These are phyloP conservation scores for Potentilla sterilis DNA, from an alignment of 306 rosid genomes.

Conservation along the genomic window DNA sequence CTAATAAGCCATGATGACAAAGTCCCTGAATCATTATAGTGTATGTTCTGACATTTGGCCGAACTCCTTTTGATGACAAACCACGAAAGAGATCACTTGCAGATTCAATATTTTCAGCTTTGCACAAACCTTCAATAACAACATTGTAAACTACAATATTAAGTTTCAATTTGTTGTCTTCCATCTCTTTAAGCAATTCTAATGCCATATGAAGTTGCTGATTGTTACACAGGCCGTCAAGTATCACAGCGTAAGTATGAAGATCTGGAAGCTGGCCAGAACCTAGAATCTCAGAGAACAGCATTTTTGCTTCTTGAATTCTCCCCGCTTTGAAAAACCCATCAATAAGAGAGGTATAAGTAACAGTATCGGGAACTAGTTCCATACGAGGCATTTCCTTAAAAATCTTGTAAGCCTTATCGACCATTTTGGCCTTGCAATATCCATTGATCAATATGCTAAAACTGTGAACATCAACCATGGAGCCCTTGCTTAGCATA, in stretches of 20 bases:
- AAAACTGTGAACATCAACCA: no score
- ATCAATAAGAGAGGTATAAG: no score
- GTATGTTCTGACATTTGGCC: not conserved
- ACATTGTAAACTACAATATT: not conserved
- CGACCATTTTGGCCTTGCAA: no score
- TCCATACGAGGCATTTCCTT: no score
- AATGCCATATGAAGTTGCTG: not conserved
- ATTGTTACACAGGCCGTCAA: not conserved
- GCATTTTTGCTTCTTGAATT: no score
- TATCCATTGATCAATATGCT: no score
- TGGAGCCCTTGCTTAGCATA: no score
- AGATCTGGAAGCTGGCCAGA: not conserved
- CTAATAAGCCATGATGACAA: not conserved
- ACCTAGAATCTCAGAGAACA: no score
- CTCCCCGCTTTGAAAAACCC: no score
- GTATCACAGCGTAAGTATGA: not conserved
- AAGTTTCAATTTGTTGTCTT: not conserved
- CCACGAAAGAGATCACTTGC: not conserved
- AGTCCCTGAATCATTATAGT: not conserved
- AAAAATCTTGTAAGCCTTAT: no score
- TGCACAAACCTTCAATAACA: not conserved
- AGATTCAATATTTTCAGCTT: not conserved
- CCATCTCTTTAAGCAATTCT: not conserved
- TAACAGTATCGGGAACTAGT: no score
- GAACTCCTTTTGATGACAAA: not conserved